phyloP scores from a whole-genome alignment of 164 flowering plant genomes.

The Paratinospora sagittata region DNA sequence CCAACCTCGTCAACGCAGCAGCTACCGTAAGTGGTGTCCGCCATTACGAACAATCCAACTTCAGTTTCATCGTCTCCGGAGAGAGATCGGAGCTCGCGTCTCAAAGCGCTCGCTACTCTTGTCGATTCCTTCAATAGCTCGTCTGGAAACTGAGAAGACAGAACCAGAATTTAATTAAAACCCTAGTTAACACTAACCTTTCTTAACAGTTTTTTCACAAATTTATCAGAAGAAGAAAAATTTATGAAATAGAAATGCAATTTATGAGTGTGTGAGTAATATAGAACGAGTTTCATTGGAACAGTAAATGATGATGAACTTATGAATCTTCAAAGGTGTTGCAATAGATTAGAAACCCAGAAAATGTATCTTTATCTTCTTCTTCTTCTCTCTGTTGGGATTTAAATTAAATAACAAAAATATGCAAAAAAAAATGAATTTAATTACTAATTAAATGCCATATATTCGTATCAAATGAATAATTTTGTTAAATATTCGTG shows the following conservation, averaged over 20 bases:
- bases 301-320: background rate
- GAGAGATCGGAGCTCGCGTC: constrained; percentile 30
- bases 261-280: background rate
- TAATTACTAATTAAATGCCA: no score
- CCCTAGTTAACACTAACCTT: background rate
- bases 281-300: background rate
- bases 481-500: no score
- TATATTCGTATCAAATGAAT: no score
- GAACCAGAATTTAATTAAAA: background rate
- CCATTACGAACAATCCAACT: constrained; percentile 71
- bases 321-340: background rate
- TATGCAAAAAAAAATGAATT: no score
- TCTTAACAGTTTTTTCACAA: background rate
- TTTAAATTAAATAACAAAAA: no score
- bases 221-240: constrained; percentile 1
- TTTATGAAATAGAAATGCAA: background rate
- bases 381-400: no score
- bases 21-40: constrained; percentile 88
- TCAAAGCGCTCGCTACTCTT: constrained; percentile 47
- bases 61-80: constrained; percentile 17
- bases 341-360: no score
- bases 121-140: constrained; percentile 72
- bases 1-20: constrained; percentile 97
- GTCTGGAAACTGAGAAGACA: constrained; percentile 68
- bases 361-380: no score